Percentiles rank a stretch among this genome's conserved stretches.
These are phyloP conservation scores for Sclerotinia sclerotiorum DNA, from an alignment of 2,329 filamentous ascomycete species.

Conservation along the genomic window DNA sequence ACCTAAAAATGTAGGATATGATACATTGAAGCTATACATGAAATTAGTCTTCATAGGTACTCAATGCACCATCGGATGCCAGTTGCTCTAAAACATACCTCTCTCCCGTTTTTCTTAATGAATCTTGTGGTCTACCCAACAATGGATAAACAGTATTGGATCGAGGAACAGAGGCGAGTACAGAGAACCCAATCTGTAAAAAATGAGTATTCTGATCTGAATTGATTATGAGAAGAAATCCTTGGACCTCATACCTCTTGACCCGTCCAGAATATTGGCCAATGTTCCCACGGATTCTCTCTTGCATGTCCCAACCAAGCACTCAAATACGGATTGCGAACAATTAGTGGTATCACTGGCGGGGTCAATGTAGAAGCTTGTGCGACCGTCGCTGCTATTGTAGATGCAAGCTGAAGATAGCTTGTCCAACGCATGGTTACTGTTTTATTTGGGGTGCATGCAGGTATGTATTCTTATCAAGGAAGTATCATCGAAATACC, in stretches of 20 bases:
- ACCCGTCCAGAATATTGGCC: constrained; percentile 85
- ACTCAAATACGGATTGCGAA: constrained; percentile 61
- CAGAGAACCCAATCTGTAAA: constrained; percentile 56
- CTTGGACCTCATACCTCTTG: constrained; percentile 49
- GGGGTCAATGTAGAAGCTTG: constrained; percentile 55
- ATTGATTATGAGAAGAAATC: background rate
- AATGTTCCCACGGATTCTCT: constrained; percentile 73
- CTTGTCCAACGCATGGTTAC: constrained; percentile 38
- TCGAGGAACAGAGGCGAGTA: constrained; percentile 61
- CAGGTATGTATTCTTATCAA: constrained; percentile 1
- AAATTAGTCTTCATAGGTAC: constrained; percentile 14
- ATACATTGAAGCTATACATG: constrained; percentile 52
- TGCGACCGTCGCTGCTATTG: constrained; percentile 35
- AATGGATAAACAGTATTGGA: constrained; percentile 62
- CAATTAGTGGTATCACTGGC: constrained; percentile 56
- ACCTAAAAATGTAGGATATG: constrained; percentile 59
- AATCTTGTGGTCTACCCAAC: constrained; percentile 65
- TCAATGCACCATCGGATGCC: background rate
- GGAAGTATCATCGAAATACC: constrained; percentile 1
- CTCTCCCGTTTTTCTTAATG: constrained; percentile 47
- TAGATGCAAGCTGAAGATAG: constrained; percentile 36
- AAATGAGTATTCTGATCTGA: constrained; percentile 9
- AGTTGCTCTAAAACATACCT: constrained; percentile 27
- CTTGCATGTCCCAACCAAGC: constrained; percentile 66
- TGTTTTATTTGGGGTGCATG: constrained; percentile 7